Conservation (phyloP, 2,329 filamentous ascomycete species). For the Aspergillus tubingensis region DNA sequence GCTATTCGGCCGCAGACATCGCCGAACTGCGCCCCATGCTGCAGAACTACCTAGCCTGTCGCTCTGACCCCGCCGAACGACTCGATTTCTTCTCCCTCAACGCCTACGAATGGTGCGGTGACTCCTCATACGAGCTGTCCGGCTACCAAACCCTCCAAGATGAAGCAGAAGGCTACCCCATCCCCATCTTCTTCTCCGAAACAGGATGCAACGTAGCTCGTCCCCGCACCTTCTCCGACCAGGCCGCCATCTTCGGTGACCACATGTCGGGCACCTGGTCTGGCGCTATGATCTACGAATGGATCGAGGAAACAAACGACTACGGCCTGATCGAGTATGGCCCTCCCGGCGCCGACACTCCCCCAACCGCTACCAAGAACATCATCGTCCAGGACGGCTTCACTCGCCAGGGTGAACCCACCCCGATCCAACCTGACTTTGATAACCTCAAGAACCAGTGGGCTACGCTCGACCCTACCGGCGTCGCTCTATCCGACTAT, state of each 20-base stretch:
- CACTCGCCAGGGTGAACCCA: slow-evolving; percentile 71
- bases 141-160: slow-evolving; percentile 70
- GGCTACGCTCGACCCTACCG: slow-evolving; percentile 70
- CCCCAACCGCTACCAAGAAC: slow-evolving; percentile 46
- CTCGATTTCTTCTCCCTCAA: slow-evolving; percentile 86
- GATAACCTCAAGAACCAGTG: slow-evolving; percentile 74
- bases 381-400: slow-evolving; percentile 65
- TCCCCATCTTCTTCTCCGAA: slow-evolving; percentile 90
- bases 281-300: slow-evolving; percentile 84
- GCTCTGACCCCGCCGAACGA: slow-evolving; percentile 64
- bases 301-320: slow-evolving; percentile 80
- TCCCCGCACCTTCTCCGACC: slow-evolving; percentile 57
- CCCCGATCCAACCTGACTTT: slow-evolving; percentile 74
- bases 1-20: slow-evolving; percentile 87
- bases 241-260: slow-evolving; percentile 72
- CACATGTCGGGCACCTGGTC: slow-evolving; percentile 72
- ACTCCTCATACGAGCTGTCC: slow-evolving; percentile 57
- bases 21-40: slow-evolving; percentile 66
- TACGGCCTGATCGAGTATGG: slow-evolving; percentile 83
- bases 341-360: slow-evolving; percentile 55
- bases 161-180: slow-evolving; percentile 68
- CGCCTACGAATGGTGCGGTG: slow-evolving; percentile 78
- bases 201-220: slow-evolving; percentile 71
- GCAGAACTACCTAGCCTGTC: slow-evolving; percentile 77
- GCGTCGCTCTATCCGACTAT: slow-evolving; percentile 68